These are phyloP conservation scores for Theobroma cacao DNA, from an alignment of 345 rosid genomes.

Conservation along the genomic window DNA sequence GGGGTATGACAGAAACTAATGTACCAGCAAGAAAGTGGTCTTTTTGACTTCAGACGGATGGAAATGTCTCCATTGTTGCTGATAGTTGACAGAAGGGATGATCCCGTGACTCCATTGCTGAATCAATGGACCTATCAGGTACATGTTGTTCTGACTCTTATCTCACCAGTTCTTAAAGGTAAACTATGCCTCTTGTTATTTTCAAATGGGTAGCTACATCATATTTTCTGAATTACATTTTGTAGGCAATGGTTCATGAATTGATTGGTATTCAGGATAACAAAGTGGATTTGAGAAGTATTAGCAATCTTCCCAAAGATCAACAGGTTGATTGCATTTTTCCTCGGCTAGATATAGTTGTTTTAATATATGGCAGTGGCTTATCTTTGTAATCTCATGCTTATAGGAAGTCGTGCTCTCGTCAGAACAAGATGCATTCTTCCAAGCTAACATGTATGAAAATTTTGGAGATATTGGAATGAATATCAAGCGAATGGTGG, in stretches of 20 bases:
- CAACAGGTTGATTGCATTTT: constrained; percentile 61
- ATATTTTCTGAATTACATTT: constrained; percentile 22
- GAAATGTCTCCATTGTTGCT: constrained; percentile 85
- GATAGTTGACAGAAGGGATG: constrained; percentile 92
- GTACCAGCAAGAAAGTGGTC: constrained; percentile 98
- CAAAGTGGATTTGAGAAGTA: constrained; percentile 82
- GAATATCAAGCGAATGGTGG: constrained; percentile 97
- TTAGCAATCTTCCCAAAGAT: constrained; percentile 68
- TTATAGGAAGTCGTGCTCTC: constrained; percentile 91
- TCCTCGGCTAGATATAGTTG: not conserved
- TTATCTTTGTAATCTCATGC: constrained; percentile 17
- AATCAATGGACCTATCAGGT: constrained; percentile 99
- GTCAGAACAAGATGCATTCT: constrained; percentile 90
- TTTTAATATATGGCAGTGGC: not conserved
- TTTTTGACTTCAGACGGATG: constrained; percentile 90
- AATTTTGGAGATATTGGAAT: constrained; percentile 98
- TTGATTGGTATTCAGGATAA: constrained; percentile 87
- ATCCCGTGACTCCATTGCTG: constrained; percentile 89
- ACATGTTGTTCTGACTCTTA: constrained; percentile 20
- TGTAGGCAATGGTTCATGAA: constrained; percentile 97
- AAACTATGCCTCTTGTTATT: constrained; percentile 17
- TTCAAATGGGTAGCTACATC: constrained; percentile 15
- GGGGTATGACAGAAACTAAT: constrained; percentile 71
- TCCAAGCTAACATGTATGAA: constrained; percentile 87
- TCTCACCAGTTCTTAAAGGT: constrained; percentile 5